phyloP scores from a whole-genome alignment of 495 filamentous ascomycete genomes.

The Penicillium roqueforti region DNA sequence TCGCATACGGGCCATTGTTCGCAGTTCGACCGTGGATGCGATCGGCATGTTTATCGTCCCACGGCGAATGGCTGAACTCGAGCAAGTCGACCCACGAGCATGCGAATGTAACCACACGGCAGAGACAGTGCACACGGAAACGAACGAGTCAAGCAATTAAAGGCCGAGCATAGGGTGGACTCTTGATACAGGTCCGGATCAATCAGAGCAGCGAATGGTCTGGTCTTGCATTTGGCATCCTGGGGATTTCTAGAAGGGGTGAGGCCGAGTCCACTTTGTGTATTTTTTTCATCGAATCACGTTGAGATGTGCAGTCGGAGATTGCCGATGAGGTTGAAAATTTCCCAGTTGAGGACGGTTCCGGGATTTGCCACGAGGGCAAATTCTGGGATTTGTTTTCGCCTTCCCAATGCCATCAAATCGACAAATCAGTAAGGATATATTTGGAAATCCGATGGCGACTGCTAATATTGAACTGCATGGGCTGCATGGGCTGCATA shows the following conservation, averaged over 20 bases:
- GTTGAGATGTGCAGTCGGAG: slow-evolving; percentile 4
- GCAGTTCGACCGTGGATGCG: slow-evolving; percentile 21
- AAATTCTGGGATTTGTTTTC: not conserved
- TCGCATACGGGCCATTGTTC: slow-evolving; percentile 9
- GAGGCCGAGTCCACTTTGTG: slow-evolving; percentile 12
- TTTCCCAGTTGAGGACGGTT: slow-evolving; percentile 5
- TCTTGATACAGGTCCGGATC: not conserved
- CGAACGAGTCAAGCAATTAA: slow-evolving; percentile 20
- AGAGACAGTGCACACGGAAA: slow-evolving; percentile 17
- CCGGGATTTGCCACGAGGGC: slow-evolving; percentile 3
- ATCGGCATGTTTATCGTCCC: slow-evolving; percentile 18
- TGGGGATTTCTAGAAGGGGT: slow-evolving; percentile 7
- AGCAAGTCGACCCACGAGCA: slow-evolving; percentile 17
- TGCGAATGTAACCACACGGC: slow-evolving; percentile 37
- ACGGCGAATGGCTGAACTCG: slow-evolving; percentile 7
- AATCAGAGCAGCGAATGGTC: slow-evolving; percentile 1
- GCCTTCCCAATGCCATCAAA: too few relatives aligned
- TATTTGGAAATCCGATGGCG: too few relatives aligned
- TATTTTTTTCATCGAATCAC: slow-evolving; percentile 15
- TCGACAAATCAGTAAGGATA: too few relatives aligned
- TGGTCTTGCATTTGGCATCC: not conserved
- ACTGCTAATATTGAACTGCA: too few relatives aligned
- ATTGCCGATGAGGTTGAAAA: slow-evolving; percentile 14
- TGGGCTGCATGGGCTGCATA: too few relatives aligned
- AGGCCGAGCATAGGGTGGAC: slow-evolving; percentile 13